Evolutionary conservation across 2,329 filamentous ascomycete species (phyloP).

Genomic region (Thyridium curvatum): DNA sequence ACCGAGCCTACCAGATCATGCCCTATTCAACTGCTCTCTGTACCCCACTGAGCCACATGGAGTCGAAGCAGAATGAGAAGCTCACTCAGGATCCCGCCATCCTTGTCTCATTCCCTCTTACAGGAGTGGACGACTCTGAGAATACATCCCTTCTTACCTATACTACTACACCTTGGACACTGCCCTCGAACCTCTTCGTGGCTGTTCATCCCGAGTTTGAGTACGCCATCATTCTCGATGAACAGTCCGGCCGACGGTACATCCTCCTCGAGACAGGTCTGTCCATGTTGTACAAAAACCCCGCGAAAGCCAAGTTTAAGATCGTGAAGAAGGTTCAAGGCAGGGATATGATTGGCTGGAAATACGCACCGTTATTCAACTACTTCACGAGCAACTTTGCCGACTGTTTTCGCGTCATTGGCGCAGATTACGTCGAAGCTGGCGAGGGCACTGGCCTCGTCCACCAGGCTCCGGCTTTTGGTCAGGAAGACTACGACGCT

Average conservation of each 20-base stretch:
- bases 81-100: constrained; percentile 87
- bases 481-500: constrained; percentile 92
- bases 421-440: constrained; percentile 78
- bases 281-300: constrained; percentile 83
- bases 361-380: constrained; percentile 81
- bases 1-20: constrained; percentile 88
- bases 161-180: constrained; percentile 80
- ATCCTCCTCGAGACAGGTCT: constrained; percentile 79
- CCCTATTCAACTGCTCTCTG: constrained; percentile 89
- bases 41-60: constrained; percentile 87
- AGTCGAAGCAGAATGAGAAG: constrained; percentile 92
- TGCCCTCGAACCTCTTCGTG: constrained; percentile 70
- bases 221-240: constrained; percentile 79
- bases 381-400: constrained; percentile 88
- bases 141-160: constrained; percentile 76
- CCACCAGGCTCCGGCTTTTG: constrained; percentile 87
- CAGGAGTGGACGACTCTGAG: constrained; percentile 69
- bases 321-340: constrained; percentile 74
- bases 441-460: constrained; percentile 92
- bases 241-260: constrained; percentile 75
- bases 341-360: constrained; percentile 80
- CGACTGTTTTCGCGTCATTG: constrained; percentile 72
- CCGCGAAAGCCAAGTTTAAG: constrained; percentile 91
- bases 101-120: constrained; percentile 79
- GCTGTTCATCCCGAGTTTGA: constrained; percentile 72